Conservation (phyloP, 2,329 filamentous ascomycete species). For the Ophiocordyceps sinensis region DNA sequence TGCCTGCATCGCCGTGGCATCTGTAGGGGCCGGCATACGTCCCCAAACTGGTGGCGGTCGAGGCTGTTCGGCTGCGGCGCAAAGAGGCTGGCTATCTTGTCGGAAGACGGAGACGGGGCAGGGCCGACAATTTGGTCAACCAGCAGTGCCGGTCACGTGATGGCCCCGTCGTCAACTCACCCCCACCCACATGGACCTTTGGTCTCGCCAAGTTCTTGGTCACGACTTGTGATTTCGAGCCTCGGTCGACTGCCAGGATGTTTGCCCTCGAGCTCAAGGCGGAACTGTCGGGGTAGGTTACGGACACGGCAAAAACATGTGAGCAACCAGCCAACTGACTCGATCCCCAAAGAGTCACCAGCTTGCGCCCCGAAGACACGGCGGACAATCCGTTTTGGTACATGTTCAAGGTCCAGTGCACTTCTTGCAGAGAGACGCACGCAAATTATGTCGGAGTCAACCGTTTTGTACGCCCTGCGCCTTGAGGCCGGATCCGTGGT, state of each 20-base stretch:
- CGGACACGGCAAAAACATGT: background rate
- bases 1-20: constrained; percentile 44
- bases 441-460: constrained; percentile 75
- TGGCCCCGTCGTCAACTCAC: too few species aligned
- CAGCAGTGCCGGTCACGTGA: too few species aligned
- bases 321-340: background rate
- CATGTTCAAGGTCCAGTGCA: constrained; percentile 96
- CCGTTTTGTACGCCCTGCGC: constrained; percentile 55
- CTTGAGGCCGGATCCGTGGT: background rate
- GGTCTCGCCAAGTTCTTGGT: background rate
- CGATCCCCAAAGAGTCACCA: constrained; percentile 56
- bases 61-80: background rate
- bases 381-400: constrained; percentile 81
- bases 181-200: background rate
- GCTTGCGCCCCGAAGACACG: constrained; percentile 73
- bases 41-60: background rate
- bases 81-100: background rate
- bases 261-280: constrained; percentile 52
- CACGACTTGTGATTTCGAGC: too few species aligned
- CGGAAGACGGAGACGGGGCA: too few species aligned
- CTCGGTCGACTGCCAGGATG: constrained; percentile 29
- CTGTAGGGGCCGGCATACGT: background rate
- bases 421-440: constrained; percentile 87
- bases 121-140: too few species aligned
- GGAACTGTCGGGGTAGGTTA: constrained; percentile 50